Evolutionary conservation across 352 stramenopile species (phyloP).

Genomic region (Pythium brassicae): DNA sequence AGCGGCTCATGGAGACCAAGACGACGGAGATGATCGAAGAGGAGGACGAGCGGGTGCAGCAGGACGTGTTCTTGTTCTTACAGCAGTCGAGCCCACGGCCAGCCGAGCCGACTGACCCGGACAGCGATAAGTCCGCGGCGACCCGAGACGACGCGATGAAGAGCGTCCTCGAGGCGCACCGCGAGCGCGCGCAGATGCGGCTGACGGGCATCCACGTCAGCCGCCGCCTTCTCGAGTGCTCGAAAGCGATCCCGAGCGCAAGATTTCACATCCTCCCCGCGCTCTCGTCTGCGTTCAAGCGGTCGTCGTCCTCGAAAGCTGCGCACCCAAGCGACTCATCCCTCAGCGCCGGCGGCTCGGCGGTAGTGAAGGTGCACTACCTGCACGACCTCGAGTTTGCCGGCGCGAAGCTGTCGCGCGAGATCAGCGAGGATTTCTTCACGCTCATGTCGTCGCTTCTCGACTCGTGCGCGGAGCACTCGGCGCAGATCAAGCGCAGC

Average conservation of each 20-base stretch:
- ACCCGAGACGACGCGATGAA: conserved; percentile 47
- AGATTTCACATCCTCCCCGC: conserved; percentile 72
- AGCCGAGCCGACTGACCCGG: conserved; percentile 2
- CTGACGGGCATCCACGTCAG: conserved; percentile 71
- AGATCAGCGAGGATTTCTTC: conserved; percentile 68
- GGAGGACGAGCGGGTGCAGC: conserved; percentile 80
- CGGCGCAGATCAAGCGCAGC: conserved; percentile 34
- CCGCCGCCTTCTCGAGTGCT: conserved; percentile 40
- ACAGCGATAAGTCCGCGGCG: not conserved
- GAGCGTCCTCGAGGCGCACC: conserved; percentile 43
- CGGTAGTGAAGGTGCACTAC: conserved; percentile 71
- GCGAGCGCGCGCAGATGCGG: conserved; percentile 36
- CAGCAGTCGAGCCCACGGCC: conserved; percentile 34
- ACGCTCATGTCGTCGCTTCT: conserved; percentile 53
- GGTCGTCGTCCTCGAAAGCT: conserved; percentile 4
- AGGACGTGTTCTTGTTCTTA: conserved; percentile 80
- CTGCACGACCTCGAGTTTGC: conserved; percentile 68
- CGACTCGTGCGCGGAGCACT: conserved; percentile 27
- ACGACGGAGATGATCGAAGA: conserved; percentile 72
- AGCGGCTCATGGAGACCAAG: conserved; percentile 70
- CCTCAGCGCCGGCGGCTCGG: not conserved
- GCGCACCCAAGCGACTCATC: not conserved
- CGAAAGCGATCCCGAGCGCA: conserved; percentile 49
- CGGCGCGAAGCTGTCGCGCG: conserved; percentile 30
- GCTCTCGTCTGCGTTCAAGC: conserved; percentile 74